Evolutionary conservation across 805 yeast species (phyloP).

Genomic region (Jamesozyma spencerorum): DNA sequence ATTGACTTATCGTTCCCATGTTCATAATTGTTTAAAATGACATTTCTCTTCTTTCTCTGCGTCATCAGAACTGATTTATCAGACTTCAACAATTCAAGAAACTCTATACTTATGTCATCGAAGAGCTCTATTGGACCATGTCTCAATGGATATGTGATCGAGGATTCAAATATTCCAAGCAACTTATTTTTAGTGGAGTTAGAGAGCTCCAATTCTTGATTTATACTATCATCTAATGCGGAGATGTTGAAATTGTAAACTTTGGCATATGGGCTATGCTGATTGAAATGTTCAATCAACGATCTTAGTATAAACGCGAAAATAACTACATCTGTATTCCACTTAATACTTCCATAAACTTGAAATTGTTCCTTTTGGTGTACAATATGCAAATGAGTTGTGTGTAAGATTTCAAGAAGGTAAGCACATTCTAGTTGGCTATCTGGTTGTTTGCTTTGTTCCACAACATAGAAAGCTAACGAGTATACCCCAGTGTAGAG

Average conservation of each 20-base stretch:
- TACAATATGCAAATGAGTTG: constrained; percentile 4
- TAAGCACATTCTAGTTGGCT: constrained; percentile 4
- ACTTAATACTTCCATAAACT: constrained; percentile 18
- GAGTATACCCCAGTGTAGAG: constrained; percentile 11
- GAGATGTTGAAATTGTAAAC: constrained; percentile 1
- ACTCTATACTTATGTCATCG: constrained; percentile 1
- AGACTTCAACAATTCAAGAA: constrained; percentile 1
- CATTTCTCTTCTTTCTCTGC: not conserved
- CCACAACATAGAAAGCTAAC: constrained; percentile 7
- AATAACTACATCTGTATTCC: constrained; percentile 19
- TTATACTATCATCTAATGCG: constrained; percentile 1
- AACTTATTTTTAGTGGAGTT: not conserved
- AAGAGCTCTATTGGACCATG: not conserved
- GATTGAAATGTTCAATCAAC: constrained; percentile 10
- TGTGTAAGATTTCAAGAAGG: constrained; percentile 5
- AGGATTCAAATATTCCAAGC: not conserved
- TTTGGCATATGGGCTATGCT: constrained; percentile 1
- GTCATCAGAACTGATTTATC: not conserved
- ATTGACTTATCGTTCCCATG: not conserved
- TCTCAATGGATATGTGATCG: not conserved
- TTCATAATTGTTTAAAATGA: not conserved
- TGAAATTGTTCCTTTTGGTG: constrained; percentile 8
- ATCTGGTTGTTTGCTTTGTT: constrained; percentile 5
- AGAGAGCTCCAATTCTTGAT: not conserved
- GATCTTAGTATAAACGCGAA: constrained; percentile 15